phyloP scores from a whole-genome alignment of 441 rosid species.

The Biscutella laevigata region DNA sequence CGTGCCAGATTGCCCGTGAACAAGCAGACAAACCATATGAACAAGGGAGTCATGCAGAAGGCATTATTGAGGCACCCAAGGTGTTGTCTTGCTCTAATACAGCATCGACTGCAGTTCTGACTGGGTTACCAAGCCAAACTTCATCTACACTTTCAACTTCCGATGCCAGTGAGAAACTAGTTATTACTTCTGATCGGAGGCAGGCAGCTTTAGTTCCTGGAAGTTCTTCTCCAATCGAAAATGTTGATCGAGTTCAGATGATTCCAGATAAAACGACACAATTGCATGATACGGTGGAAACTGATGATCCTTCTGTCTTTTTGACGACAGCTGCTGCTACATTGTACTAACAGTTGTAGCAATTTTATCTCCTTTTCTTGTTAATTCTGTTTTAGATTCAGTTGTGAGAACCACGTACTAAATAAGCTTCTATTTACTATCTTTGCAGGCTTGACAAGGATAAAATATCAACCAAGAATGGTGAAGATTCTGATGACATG shows the following conservation, averaged over 20 bases:
- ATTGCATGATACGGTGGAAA: constrained; percentile 26
- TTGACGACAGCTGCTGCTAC: constrained; percentile 25
- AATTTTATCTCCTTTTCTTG: constrained; percentile 18
- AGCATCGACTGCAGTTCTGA: constrained; percentile 26
- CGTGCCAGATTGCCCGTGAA: constrained; percentile 58
- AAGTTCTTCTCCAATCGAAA: constrained; percentile 27
- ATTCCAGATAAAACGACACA: constrained; percentile 20
- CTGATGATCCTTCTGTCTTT: constrained; percentile 32
- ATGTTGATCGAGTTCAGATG: constrained; percentile 28
- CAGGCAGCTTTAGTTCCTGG: constrained; percentile 29
- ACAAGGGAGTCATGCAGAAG: constrained; percentile 35
- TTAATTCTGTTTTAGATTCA: not conserved
- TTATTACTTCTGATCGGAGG: constrained; percentile 24
- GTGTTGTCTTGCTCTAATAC: constrained; percentile 33
- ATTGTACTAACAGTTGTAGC: constrained; percentile 36
- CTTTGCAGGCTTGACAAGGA: constrained; percentile 38
- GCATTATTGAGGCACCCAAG: constrained; percentile 28
- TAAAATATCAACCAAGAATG: constrained; percentile 28
- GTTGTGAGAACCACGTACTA: constrained; percentile 19
- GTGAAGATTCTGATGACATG: constrained; percentile 32
- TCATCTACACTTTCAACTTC: no score
- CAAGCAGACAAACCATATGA: constrained; percentile 34
- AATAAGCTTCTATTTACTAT: constrained; percentile 16
- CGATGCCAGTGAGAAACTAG: constrained; percentile 25
- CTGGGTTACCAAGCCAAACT: constrained; percentile 36